Evolutionary conservation across 495 filamentous ascomycete genomes (phyloP).

Genomic region (Tuber aestivum): DNA sequence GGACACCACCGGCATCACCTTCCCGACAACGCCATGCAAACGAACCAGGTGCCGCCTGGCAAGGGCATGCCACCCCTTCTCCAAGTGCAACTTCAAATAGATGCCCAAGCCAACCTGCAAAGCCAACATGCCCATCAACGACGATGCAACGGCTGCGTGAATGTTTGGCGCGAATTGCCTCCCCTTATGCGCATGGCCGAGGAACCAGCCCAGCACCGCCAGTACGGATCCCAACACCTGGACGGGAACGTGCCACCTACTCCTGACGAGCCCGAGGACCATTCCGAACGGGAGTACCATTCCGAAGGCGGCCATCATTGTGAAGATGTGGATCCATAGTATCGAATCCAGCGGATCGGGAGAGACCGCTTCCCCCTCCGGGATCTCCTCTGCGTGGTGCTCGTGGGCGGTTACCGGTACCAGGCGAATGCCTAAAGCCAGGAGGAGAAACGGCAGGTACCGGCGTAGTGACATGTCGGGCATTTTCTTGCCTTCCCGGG

Average conservation of each 20-base stretch:
- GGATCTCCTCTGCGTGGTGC: conserved; percentile 66
- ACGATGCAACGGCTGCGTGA: conserved; percentile 73
- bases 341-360: conserved; percentile 77
- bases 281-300: conserved; percentile 89
- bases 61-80: conserved; percentile 70
- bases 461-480: neutral
- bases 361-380: conserved; percentile 69
- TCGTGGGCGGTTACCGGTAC: conserved; percentile 56
- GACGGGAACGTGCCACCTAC: conserved; percentile 88
- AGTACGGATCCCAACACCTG: conserved; percentile 69
- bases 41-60: conserved; percentile 67
- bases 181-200: conserved; percentile 85
- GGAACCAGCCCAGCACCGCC: conserved; percentile 77
- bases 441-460: conserved; percentile 9
- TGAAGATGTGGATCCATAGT: conserved; percentile 87
- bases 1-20: conserved; percentile 73
- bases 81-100: conserved; percentile 84
- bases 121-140: conserved; percentile 70
- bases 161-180: conserved; percentile 79
- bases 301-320: conserved; percentile 84
- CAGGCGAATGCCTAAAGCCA: neutral
- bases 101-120: conserved; percentile 72
- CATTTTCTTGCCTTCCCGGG: conserved; percentile 7
- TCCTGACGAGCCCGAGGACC: conserved; percentile 87
- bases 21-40: conserved; percentile 75